These are phyloP conservation scores for barrel medic (Medicago truncatula) DNA, from an alignment of 306 rosid species.

Conservation along the genomic window DNA sequence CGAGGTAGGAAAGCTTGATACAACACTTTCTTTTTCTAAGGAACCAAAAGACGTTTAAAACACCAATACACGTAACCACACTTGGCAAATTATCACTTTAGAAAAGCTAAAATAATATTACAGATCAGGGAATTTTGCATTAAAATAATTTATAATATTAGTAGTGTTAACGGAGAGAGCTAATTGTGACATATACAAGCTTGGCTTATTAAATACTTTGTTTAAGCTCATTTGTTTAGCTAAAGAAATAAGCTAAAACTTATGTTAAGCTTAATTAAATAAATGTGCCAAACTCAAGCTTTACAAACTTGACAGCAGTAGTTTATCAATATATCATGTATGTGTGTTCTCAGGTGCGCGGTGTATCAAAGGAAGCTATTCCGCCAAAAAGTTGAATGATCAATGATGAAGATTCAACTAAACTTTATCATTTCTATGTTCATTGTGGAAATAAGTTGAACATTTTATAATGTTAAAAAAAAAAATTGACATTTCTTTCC, in stretches of 20 bases:
- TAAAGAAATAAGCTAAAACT: conserved; percentile 1
- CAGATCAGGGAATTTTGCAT: conserved; percentile 1
- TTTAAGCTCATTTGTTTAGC: neutral
- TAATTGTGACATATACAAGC: neutral
- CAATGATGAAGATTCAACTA: neutral
- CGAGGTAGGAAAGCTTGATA: conserved; percentile 13
- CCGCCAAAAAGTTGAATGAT: too few relatives aligned
- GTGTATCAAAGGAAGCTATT: neutral
- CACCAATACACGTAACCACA: conserved; percentile 7
- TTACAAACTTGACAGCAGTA: neutral
- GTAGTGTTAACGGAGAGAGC: neutral
- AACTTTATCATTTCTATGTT: neutral
- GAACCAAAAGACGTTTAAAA: conserved; percentile 20
- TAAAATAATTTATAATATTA: conserved; percentile 9
- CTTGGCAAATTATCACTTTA: neutral
- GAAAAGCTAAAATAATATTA: neutral
- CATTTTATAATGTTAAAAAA: neutral
- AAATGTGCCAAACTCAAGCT: neutral
- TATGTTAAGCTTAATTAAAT: neutral
- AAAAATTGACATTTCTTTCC: neutral
- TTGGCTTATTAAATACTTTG: neutral
- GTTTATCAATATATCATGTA: neutral
- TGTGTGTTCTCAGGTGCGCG: neutral
- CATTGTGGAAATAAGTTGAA: neutral
- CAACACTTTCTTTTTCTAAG: conserved; percentile 5